Base-by-base conservation (phyloP, 352 stramenopile genomes). In the Globisporangium acanthophoron region DNA sequence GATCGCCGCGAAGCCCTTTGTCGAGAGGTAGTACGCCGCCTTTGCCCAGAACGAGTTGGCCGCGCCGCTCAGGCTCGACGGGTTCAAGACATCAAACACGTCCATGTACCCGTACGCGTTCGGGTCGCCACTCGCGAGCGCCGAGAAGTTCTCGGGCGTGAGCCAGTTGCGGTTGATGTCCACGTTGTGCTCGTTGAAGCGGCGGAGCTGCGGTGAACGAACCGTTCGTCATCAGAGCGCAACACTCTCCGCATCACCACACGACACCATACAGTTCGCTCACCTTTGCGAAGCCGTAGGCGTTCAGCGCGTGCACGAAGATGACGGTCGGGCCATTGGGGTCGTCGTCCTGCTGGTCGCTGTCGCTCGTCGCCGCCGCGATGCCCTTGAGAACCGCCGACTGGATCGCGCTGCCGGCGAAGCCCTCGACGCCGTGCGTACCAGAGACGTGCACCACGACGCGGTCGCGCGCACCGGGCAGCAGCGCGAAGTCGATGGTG, bases 161-260 rank as follows among this genome's bases (percentile, higher is more conserved):
- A 97, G 72, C 52, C 71, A 93, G 71, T 98, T 98, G 37, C 92
- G 80, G 67, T 98, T 98, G 45, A 98, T 73, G 67, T 98, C 92
- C 21, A 98, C 89, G 64, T 97, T 97, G 61, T 97, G 73, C 68
- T 98, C 92, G 62, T 98, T 98, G 45, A 87, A 89, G 20, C 92
- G 77, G 33, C 94, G 78, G 20, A 96, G 75, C 67, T 21, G 11
- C 31, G 16, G 13, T 24, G 31, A 15, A 4, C 4, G 12, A 43
- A 18, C 37, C 37, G 37, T 43, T 43, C 37, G 37, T 43, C 37
- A 43, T 43, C 37, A 27, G 24, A 27, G 24, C 24, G 24, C 1
- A 27, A 27, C 24, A 27, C 24, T 27, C 24, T 27, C 24, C 24
- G 24, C 24, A 3, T 27, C 3, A 27, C 24, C 24, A 27, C 24